Evolutionary conservation across 768 basidiomycete species (phyloP).

Genomic region (Macrolepiota fuliginosa): DNA sequence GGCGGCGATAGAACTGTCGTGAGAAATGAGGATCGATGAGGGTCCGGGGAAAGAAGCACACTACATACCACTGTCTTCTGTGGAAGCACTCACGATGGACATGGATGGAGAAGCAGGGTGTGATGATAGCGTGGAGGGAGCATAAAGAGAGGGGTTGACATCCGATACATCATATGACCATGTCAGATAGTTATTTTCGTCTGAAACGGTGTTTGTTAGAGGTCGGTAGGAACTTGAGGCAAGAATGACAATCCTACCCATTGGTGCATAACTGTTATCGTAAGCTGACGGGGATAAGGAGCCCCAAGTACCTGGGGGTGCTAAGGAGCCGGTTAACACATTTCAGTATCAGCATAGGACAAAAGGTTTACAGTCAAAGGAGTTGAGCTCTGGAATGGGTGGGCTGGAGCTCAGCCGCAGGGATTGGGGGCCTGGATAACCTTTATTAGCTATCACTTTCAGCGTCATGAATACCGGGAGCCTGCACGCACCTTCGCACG

Average conservation of each 20-base stretch:
- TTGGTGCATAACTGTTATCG: constrained; percentile 1
- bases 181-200: constrained; percentile 20
- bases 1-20: constrained; percentile 30
- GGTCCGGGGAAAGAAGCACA: not conserved
- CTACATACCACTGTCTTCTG: constrained; percentile 30
- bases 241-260: not conserved
- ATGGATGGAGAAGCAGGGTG: constrained; percentile 24
- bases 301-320: not conserved
- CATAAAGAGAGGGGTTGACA: constrained; percentile 21
- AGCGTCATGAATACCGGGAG: no score
- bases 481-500: not conserved
- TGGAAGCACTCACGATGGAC: constrained; percentile 28
- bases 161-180: constrained; percentile 26
- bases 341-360: not conserved
- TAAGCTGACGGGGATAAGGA: constrained; percentile 4
- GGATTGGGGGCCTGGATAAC: constrained; percentile 18
- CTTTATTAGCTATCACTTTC: not conserved
- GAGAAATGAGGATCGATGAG: constrained; percentile 13
- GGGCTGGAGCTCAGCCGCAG: constrained; percentile 24
- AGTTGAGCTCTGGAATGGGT: constrained; percentile 22
- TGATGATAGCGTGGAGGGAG: constrained; percentile 5
- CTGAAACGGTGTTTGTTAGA: constrained; percentile 9
- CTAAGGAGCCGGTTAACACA: not conserved
- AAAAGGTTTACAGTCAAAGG: constrained; percentile 19
- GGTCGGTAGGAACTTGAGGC: not conserved